A percentile compares a stretch with the other conserved stretches of the same genome.
phyloP scores from a whole-genome alignment of 176 grass and related monocot species.

The Thinopyrum elongatum region DNA sequence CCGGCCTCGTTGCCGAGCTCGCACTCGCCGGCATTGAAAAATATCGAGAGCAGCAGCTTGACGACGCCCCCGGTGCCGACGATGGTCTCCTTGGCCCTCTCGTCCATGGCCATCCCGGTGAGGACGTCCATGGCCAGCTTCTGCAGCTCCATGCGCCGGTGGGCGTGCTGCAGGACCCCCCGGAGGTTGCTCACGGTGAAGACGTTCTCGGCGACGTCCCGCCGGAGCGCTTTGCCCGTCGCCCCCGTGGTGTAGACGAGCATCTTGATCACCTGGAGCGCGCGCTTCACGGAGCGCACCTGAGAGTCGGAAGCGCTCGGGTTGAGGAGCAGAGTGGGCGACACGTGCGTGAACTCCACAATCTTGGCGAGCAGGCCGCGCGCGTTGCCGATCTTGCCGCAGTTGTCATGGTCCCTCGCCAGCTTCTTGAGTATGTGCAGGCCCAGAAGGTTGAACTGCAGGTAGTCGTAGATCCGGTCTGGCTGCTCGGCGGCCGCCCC shows the following conservation, averaged over 20 bases:
- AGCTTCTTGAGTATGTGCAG: slow-evolving; percentile 59
- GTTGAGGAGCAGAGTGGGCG: slow-evolving; percentile 18
- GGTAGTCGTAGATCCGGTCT: slow-evolving; percentile 33
- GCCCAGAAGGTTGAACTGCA: slow-evolving; percentile 50
- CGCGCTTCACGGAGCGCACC: slow-evolving; percentile 33
- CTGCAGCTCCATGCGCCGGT: slow-evolving; percentile 42
- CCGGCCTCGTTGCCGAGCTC: slow-evolving; percentile 36
- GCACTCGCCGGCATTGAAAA: slow-evolving; percentile 22
- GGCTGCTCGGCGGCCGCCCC: too few species aligned
- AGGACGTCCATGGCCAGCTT: slow-evolving; percentile 63
- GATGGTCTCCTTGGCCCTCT: slow-evolving; percentile 16
- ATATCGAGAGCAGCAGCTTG: slow-evolving; percentile 51
- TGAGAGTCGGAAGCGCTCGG: background rate
- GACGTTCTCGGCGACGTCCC: slow-evolving; percentile 46
- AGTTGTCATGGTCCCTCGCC: slow-evolving; percentile 55
- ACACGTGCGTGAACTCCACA: slow-evolving; percentile 48
- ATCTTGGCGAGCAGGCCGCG: slow-evolving; percentile 56
- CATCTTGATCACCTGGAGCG: slow-evolving; percentile 57
- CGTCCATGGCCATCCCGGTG: slow-evolving; percentile 50
- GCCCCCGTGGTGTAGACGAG: slow-evolving; percentile 45
- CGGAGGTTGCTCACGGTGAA: slow-evolving; percentile 71
- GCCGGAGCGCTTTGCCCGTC: slow-evolving; percentile 44
- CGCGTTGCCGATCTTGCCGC: slow-evolving; percentile 55
- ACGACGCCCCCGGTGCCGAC: slow-evolving; percentile 50
- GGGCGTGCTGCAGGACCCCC: slow-evolving; percentile 41